Conservation (phyloP, 2,329 filamentous ascomycete genomes). For the Colletotrichum destructivum region DNA sequence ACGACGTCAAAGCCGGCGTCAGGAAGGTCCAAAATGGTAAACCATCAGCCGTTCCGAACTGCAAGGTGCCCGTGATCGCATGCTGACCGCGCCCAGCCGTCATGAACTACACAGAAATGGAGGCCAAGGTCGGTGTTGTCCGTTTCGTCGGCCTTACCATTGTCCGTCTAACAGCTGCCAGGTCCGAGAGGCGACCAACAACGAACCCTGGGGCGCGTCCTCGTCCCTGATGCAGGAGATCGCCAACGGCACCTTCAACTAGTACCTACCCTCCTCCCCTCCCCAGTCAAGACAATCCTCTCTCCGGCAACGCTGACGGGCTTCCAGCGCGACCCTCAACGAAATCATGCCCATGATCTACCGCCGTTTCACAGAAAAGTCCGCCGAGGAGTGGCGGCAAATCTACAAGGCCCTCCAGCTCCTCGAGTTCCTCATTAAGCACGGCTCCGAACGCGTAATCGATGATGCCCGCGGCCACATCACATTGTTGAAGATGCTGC, state of each 20-base stretch:
- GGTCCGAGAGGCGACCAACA: slow-evolving; percentile 98
- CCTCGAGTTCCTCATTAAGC: slow-evolving; percentile 97
- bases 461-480: slow-evolving; percentile 97
- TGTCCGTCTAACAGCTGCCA: slow-evolving; percentile 55
- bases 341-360: slow-evolving; percentile 99
- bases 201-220: slow-evolving; percentile 95
- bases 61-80: slow-evolving; percentile 15
- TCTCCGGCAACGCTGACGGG: slow-evolving; percentile 25
- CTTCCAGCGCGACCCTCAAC: slow-evolving; percentile 87
- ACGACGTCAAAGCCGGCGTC: slow-evolving; percentile 95
- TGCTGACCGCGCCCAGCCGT: slow-evolving; percentile 75
- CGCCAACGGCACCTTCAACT: slow-evolving; percentile 97
- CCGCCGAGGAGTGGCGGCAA: slow-evolving; percentile 98
- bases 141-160: slow-evolving; percentile 2
- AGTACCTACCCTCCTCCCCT: slow-evolving; percentile 69
- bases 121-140: slow-evolving; percentile 70
- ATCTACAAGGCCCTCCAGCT: slow-evolving; percentile 99
- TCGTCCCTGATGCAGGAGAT: slow-evolving; percentile 96
- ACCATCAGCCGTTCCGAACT: slow-evolving; percentile 46
- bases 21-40: slow-evolving; percentile 97
- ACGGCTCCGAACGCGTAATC: slow-evolving; percentile 96
- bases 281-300: background rate
- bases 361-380: slow-evolving; percentile 98
- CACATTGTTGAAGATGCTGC: slow-evolving; percentile 96
- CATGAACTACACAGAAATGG: slow-evolving; percentile 99